A percentile compares a stretch with the other conserved stretches of the same genome.
These are phyloP conservation scores for Polygonum maritimum DNA, from an alignment of 148 eudicot species.

Conservation along the genomic window DNA sequence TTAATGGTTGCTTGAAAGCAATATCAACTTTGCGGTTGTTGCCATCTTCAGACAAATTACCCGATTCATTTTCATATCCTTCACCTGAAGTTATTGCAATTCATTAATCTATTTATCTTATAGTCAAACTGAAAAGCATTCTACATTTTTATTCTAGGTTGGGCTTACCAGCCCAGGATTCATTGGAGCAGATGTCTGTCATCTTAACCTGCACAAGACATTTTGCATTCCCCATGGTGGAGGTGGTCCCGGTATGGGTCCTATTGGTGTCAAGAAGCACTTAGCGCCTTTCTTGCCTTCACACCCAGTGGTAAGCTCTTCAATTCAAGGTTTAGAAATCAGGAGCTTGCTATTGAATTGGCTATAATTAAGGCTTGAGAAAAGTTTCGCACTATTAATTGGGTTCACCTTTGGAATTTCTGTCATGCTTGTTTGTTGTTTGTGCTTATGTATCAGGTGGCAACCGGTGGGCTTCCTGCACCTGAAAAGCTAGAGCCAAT, in stretches of 20 bases:
- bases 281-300: slow-evolving; percentile 95
- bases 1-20: background rate
- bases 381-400: background rate
- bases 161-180: slow-evolving; percentile 97
- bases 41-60: background rate
- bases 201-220: slow-evolving; percentile 97
- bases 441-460: slow-evolving; percentile 40
- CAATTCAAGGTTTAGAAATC: no score
- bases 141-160: slow-evolving; percentile 36
- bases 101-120: background rate
- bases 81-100: background rate
- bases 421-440: slow-evolving; percentile 5
- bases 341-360: no score
- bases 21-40: background rate
- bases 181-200: slow-evolving; percentile 99
- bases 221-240: slow-evolving; percentile 99
- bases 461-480: slow-evolving; percentile 89
- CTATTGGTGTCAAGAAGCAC: slow-evolving; percentile 97
- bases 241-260: slow-evolving; percentile 99
- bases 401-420: background rate
- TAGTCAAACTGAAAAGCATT: background rate
- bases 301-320: slow-evolving; percentile 84
- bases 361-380: background rate
- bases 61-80: background rate
- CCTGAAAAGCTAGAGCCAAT: slow-evolving; percentile 66